Conservation (phyloP, 345 rosid species). For the Linum lewisii region DNA sequence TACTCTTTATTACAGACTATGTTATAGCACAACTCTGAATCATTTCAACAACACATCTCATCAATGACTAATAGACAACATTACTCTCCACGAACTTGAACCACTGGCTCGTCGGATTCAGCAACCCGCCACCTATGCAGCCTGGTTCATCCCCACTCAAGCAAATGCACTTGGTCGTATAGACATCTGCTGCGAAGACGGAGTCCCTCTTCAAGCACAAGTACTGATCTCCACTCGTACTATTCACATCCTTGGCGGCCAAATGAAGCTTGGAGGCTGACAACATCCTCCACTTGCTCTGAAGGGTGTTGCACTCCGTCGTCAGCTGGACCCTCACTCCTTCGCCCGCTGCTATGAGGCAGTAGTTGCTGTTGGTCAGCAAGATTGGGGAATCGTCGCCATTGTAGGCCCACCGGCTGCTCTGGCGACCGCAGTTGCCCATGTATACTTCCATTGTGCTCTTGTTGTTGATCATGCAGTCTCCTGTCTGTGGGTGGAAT, state of each 20-base stretch:
- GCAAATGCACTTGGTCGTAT: background rate
- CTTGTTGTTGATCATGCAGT: slow-evolving; percentile 1
- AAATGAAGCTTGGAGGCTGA: slow-evolving; percentile 1
- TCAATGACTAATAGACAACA: background rate
- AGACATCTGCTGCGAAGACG: background rate
- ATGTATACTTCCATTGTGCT: background rate
- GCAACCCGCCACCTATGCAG: background rate
- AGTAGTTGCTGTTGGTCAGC: background rate
- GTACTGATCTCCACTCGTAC: background rate
- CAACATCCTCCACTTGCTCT: background rate
- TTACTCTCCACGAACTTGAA: background rate
- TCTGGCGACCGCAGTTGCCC: background rate
- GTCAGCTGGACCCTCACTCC: background rate
- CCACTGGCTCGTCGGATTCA: slow-evolving; percentile 1
- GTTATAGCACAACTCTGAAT: too few species aligned
- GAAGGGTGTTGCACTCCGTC: background rate
- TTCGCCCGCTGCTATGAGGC: background rate
- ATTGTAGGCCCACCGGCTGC: background rate
- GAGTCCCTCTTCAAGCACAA: background rate
- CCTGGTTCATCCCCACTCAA: background rate
- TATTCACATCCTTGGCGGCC: background rate
- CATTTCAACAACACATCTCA: too few species aligned
- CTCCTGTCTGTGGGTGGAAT: background rate
- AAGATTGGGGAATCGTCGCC: background rate
- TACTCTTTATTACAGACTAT: too few species aligned